Base-by-base conservation (phyloP, 345 rosid genomes). In the Brassica cretica region DNA sequence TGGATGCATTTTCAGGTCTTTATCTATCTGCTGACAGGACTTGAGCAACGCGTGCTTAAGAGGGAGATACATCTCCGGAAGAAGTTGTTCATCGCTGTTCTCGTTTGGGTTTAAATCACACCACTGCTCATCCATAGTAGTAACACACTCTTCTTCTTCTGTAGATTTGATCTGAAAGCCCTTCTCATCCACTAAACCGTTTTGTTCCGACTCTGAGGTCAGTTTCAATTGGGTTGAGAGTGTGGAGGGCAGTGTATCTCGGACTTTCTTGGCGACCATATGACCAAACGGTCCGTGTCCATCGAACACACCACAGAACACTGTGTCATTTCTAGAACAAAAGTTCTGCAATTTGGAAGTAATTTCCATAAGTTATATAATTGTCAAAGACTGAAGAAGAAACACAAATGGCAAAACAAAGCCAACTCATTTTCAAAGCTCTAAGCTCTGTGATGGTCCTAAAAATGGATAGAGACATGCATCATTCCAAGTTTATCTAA, bases 231-330 rank as follows among this genome's bases (percentile, higher is more conserved):
- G 95, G 0, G 84, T 82, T 74, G 82, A 83, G 69, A 94, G 81
- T 8, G 84, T 81, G 64, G 80, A 75, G 7, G 98, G 97, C 77
- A 94, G 94, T 35, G 97, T 85, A 81, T 92, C 98, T 59, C 97
- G 85, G 55, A 92, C 97, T 86, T 83, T 92, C 89, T 87, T 91
- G 3, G 98, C 87, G 37, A 92, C 98, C 93, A 89, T 86, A 85
- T 94, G 98, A 86, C 98, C 98, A 53, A 80, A 89, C 60, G 98
- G 98, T 75, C 98, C 98, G 16, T 94, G 98, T 53, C 98, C 98
- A 79, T 94, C 98, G 66, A 94, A 94, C 60, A 94, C 93, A 63
- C 98, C 98, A 71, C 98, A 94, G 68, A 92, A 92, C 51, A 87
- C 76, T 9, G 94, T 84, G 55, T 88, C 95, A 5, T 84, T 83